Evolutionary conservation across 2,329 filamentous ascomycete genomes (phyloP).

Genomic region (Curvularia lunata): DNA sequence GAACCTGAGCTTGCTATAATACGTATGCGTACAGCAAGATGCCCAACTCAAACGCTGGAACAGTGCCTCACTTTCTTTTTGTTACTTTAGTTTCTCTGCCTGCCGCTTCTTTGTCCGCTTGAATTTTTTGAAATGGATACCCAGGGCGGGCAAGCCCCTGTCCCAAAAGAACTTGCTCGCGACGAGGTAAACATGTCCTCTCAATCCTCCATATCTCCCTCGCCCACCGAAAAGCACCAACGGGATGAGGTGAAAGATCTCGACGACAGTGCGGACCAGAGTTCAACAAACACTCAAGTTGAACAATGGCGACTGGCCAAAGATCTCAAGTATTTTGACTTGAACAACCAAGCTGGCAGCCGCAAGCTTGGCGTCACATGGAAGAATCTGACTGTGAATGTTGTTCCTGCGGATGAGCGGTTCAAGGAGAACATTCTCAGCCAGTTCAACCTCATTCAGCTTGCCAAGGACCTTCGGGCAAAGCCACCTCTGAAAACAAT

Average conservation of each 20-base stretch:
- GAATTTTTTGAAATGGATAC: neutral
- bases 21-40: neutral
- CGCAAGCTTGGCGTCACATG: constrained; percentile 67
- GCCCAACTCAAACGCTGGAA: neutral
- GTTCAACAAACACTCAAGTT: constrained; percentile 27
- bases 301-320: constrained; percentile 32
- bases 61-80: neutral
- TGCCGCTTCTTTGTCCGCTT: neutral
- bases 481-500: constrained; percentile 62
- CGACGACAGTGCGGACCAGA: constrained; percentile 6
- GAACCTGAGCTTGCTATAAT: neutral
- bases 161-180: neutral
- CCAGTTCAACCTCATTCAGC: constrained; percentile 53
- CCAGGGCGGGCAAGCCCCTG: neutral
- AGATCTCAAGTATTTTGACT: constrained; percentile 26
- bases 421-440: constrained; percentile 66
- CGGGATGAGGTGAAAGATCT: neutral
- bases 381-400: constrained; percentile 75
- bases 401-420: constrained; percentile 66
- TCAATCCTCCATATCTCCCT: neutral
- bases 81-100: neutral
- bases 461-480: constrained; percentile 52
- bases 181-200: neutral
- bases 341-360: constrained; percentile 24
- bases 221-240: neutral